A percentile compares a stretch with the other conserved stretches of the same genome.
Evolutionary conservation across 345 rosid genomes (phyloP).

Genomic region (Citrus unshiu): DNA sequence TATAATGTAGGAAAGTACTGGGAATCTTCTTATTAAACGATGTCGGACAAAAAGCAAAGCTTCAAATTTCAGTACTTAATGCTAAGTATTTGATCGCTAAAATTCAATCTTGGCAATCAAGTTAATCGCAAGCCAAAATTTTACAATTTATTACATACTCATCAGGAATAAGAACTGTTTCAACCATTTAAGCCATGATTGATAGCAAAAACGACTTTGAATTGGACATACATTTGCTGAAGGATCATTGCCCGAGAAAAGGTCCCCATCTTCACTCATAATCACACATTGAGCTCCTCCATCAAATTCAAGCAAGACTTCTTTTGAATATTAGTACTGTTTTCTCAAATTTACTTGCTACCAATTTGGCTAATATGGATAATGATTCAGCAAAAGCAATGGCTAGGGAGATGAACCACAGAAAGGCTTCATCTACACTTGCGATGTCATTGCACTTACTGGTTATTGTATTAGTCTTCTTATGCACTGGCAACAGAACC

Average conservation of each 20-base stretch:
- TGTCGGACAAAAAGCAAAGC: too few relatives aligned
- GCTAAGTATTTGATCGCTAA: background rate
- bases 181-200: background rate
- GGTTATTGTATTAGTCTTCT: slow-evolving; percentile 15
- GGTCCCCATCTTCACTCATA: background rate
- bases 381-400: slow-evolving; percentile 1
- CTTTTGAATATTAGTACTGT: background rate
- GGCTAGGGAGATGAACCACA: slow-evolving; percentile 10
- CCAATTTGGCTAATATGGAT: slow-evolving; percentile 4
- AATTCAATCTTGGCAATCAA: background rate
- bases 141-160: background rate
- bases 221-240: background rate
- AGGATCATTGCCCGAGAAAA: background rate
- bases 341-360: background rate
- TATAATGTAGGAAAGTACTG: too few relatives aligned
- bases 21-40: too few relatives aligned
- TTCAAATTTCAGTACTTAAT: too few relatives aligned
- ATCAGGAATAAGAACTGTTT: background rate
- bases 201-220: background rate
- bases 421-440: background rate
- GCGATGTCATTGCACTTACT: slow-evolving; percentile 14
- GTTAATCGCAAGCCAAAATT: background rate
- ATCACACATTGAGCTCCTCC: background rate
- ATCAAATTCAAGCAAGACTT: background rate
- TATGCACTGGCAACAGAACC: slow-evolving; percentile 31